Base-by-base conservation (phyloP, 768 basidiomycete genomes). In the Termitomyces sp. region DNA sequence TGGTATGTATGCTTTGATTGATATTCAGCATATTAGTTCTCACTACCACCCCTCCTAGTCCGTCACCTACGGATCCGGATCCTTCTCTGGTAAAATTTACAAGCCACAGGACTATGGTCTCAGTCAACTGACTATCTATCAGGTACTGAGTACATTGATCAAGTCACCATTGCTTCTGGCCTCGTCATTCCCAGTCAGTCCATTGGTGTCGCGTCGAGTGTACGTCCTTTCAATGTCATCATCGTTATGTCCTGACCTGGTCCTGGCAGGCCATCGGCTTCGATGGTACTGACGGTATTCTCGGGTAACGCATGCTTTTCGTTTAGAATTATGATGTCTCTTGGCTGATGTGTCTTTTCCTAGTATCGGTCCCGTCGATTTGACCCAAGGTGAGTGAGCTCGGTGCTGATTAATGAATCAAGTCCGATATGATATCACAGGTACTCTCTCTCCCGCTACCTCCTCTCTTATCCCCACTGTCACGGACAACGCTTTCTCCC, bases 351-450 rank as follows among this genome's bases (percentile, higher is more conserved):
- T 28, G 18, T 7, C 24, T 48, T 20, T 20, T 15, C 13, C 38
- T 35, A 89, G 87, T n/a, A 80, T 89, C 57, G 89, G 88, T 22
- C 89, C 89, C 24, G 73, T 75, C 7, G 77, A 71, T 55, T 74
- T 89, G 53, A 89, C 88, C 0, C 15, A 73, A 54, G 82, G 78
- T 68, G 72, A 72, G 59, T 68, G 20, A 5, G 24, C 42, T 15
- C 15, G 16, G 38, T 39, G 2, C 39, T 42, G n/a, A 24, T 18
- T 6, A 2, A 28, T 11, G 39, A 22, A 12, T 40, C 8, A 24
- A 8, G 58, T 49, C 36, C 36, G 45, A 50, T 12, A 32, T 36
- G n/a, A 22, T 7, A 32, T 32, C 18, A 13, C 61, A 72, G 78
- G 72, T 24, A 78, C 77, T 1, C 67, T 80, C 15, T 72, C 67